Base-by-base conservation (phyloP, 345 rosid genomes). In the Geranium rotundifolium region DNA sequence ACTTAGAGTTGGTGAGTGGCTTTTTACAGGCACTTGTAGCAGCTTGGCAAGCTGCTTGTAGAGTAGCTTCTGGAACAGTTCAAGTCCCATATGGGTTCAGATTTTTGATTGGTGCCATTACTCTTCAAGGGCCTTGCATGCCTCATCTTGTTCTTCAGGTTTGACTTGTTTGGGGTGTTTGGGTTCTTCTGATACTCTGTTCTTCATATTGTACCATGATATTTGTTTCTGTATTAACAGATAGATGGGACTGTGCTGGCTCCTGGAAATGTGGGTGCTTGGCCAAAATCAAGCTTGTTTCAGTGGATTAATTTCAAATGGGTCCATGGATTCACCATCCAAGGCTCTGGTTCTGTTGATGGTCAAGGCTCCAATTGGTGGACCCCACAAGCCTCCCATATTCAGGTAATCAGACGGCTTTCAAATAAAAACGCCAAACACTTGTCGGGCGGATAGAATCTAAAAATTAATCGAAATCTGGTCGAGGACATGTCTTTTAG, bases 241-340 rank as follows among this genome's bases (percentile, higher is more conserved):
- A 73, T 91, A 52, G 88, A 91, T 71, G 98, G 98, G 70, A 80
- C 60, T 58, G 64, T 91, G 19, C 67, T 81, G 57, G 95, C 95
- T 64, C 95, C 91, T 17, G 77, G 76, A 34, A 72, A 75, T 55
- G 76, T 82, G 49, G 78, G 86, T 55, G 75, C 87, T 29, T 86
- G 98, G 96, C 73, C 85, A 56, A 82, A 81, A 69, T 77, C 85
- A 29, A 80, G 84, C 59, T 72, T 82, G 75, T 86, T 79, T 73
- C 96, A 86, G 31, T 86, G 98, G 98, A 67, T 91, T 20, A 86
- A 88, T 71, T 85, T 91, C 71, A 86, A 89, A 82, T 89, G 95
- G 92, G 67, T 89, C 17, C 74, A 77, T 57, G 79, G 82, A 52
- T 79, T 85, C 75, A 77, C 90, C 54, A 76, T 91, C 68, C 85